phyloP scores from a whole-genome alignment of 305 asterid species.

The Ajuga reptans region DNA sequence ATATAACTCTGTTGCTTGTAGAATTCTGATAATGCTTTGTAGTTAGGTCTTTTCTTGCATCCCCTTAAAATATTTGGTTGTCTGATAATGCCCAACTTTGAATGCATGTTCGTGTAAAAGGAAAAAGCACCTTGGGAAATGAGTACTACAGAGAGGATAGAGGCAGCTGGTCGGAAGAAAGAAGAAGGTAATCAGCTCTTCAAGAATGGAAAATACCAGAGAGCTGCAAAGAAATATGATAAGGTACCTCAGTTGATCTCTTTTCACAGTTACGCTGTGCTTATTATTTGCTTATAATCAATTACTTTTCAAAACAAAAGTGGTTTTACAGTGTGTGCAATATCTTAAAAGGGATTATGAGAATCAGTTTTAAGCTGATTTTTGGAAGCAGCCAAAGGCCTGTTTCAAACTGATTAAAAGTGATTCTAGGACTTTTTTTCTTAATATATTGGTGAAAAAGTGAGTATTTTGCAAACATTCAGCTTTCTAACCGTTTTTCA shows the following conservation, averaged over 20 bases:
- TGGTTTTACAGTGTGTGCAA: no score
- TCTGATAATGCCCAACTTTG: not conserved
- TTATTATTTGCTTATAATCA: no score
- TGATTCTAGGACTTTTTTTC: no score
- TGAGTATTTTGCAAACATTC: no score
- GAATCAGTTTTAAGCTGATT: no score
- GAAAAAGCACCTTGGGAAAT: constrained; percentile 65
- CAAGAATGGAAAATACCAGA: constrained; percentile 42
- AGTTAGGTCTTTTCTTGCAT: not conserved
- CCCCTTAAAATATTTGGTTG: not conserved
- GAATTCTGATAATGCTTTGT: not conserved
- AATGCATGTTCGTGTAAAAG: constrained; percentile 28
- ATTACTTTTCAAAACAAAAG: no score
- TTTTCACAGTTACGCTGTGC: no score
- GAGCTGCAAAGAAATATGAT: constrained; percentile 59
- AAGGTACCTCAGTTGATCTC: constrained; percentile 32
- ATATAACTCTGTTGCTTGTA: not conserved
- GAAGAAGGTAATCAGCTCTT: constrained; percentile 67
- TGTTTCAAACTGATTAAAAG: no score
- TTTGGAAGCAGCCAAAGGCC: no score
- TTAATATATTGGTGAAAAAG: no score
- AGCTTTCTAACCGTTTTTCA: no score
- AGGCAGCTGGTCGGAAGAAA: constrained; percentile 47
- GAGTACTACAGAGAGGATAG: constrained; percentile 49
- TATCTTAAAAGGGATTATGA: no score